Evolutionary conservation across 768 basidiomycete species (phyloP).

Genomic region (Nevesoporus exiguus): DNA sequence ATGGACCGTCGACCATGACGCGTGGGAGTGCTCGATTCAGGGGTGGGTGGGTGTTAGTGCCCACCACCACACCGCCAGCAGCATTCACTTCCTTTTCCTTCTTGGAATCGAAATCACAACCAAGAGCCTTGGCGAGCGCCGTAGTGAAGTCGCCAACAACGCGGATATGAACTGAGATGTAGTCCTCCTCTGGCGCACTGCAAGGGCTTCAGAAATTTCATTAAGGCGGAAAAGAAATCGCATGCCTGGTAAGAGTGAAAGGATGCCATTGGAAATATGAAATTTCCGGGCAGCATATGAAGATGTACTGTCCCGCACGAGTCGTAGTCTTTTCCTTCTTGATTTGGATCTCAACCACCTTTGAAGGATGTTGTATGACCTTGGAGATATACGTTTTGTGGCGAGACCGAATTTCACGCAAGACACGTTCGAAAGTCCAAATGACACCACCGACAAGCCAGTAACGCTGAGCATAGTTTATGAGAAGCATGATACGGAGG

Average conservation of each 20-base stretch:
- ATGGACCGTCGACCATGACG: constrained; percentile 95
- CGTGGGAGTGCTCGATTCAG: constrained; percentile 77
- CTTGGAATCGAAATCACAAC: constrained; percentile 71
- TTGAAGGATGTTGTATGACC: constrained; percentile 93
- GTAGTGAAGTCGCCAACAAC: constrained; percentile 87
- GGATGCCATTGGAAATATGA: constrained; percentile 98
- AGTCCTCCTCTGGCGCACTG: constrained; percentile 93
- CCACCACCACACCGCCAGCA: constrained; percentile 58
- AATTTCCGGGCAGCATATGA: constrained; percentile 85
- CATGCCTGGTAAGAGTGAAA: constrained; percentile 84
- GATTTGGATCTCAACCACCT: constrained; percentile 93
- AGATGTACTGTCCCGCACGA: constrained; percentile 90
- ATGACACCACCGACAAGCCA: constrained; percentile 86
- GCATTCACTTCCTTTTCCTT: constrained; percentile 44
- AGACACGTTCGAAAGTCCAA: constrained; percentile 83
- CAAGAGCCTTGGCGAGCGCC: constrained; percentile 77
- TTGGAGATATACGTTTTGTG: constrained; percentile 92
- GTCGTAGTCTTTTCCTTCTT: constrained; percentile 89
- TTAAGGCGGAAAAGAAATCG: not conserved
- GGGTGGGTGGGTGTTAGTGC: constrained; percentile 52
- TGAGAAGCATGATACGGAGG: constrained; percentile 2
- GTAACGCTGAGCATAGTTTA: constrained; percentile 55
- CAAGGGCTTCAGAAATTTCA: not conserved
- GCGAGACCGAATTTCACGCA: constrained; percentile 88
- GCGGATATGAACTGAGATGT: constrained; percentile 91